phyloP scores from a whole-genome alignment of 768 basidiomycete genomes.

The Obba rivulosa region DNA sequence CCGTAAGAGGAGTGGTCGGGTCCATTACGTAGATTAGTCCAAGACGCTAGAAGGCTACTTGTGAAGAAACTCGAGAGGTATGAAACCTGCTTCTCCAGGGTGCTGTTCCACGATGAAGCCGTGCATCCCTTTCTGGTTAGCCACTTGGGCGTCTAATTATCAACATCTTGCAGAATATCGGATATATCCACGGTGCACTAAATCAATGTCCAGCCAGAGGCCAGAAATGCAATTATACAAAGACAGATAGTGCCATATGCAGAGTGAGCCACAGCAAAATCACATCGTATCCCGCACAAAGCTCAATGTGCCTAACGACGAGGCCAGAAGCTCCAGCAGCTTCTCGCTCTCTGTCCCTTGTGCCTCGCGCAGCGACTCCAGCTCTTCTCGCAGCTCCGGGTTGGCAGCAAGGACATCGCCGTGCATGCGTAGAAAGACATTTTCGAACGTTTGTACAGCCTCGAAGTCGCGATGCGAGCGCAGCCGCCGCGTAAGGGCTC shows the following conservation, averaged over 20 bases:
- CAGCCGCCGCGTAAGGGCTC: constrained; percentile 68
- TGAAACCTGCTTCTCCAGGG: no score
- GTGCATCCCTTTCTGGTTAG: no score
- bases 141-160: no score
- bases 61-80: no score
- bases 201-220: no score
- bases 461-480: constrained; percentile 87
- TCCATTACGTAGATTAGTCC: constrained; percentile 18
- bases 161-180: no score
- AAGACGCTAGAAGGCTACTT: no score
- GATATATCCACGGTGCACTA: no score
- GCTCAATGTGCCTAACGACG: constrained; percentile 67
- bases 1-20: constrained; percentile 30
- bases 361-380: constrained; percentile 56
- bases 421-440: constrained; percentile 80
- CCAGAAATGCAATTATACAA: no score
- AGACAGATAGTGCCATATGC: no score
- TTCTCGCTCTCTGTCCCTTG: constrained; percentile 77
- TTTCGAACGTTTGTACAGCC: constrained; percentile 84
- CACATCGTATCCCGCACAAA: constrained; percentile 70
- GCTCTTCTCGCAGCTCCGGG: constrained; percentile 48
- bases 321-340: constrained; percentile 68
- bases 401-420: constrained; percentile 75
- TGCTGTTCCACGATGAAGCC: no score
- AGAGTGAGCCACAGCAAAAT: no score